Conservation (phyloP, 805 yeast species). For the Candida verbasci region DNA sequence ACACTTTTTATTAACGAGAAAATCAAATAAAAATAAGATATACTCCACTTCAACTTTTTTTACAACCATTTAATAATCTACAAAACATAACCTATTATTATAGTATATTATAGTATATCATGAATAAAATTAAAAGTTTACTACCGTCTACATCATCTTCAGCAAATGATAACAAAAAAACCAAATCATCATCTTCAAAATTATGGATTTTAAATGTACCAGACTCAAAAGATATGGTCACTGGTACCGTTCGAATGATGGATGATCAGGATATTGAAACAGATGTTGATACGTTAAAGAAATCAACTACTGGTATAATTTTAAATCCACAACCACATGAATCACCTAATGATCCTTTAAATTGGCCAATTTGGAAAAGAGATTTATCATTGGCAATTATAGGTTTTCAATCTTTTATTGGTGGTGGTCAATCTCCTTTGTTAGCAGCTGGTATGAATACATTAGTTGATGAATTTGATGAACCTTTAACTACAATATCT, state of each 20-base stretch:
- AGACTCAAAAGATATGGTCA: slow-evolving; percentile 21
- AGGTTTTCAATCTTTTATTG: slow-evolving; percentile 54
- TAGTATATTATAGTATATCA: too few relatives aligned
- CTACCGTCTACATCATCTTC: not conserved
- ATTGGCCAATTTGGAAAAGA: slow-evolving; percentile 60
- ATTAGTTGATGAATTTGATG: slow-evolving; percentile 40
- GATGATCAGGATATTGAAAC: slow-evolving; percentile 15
- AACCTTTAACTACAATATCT: slow-evolving; percentile 38
- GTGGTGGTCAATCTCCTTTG: slow-evolving; percentile 61
- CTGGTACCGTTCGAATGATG: slow-evolving; percentile 46
- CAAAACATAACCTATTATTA: too few relatives aligned
- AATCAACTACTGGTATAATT: slow-evolving; percentile 45
- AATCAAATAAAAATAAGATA: too few relatives aligned
- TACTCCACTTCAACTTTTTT: too few relatives aligned
- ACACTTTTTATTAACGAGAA: too few relatives aligned
- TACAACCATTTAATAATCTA: too few relatives aligned
- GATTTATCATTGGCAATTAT: slow-evolving; percentile 49
- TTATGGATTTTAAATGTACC: slow-evolving; percentile 1
- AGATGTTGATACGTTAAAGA: slow-evolving; percentile 31
- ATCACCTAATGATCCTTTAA: slow-evolving; percentile 60
- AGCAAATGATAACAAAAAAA: not conserved
- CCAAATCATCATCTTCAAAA: not conserved
- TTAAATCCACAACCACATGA: slow-evolving; percentile 61
- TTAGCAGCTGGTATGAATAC: slow-evolving; percentile 52
- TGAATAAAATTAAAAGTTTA: too few relatives aligned